Conservation (phyloP, 83 land plant species). For the Diphasiastrum complanatum region DNA sequence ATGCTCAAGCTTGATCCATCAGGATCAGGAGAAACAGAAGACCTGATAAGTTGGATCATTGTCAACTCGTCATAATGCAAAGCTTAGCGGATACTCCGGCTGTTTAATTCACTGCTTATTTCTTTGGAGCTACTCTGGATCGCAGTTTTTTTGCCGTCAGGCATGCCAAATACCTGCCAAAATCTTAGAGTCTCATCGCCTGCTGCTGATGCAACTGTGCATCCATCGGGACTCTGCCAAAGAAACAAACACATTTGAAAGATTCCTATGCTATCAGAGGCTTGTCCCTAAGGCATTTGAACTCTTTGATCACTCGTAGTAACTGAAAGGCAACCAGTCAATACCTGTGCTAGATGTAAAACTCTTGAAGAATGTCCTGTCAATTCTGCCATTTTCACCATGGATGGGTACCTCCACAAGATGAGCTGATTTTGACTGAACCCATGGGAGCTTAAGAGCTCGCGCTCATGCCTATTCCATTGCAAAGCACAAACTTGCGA, state of each 20-base stretch:
- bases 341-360: slow-evolving; percentile 61
- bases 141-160: slow-evolving; percentile 35
- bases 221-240: slow-evolving; percentile 63
- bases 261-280: no score
- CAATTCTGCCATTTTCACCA: slow-evolving; percentile 66
- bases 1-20: no score
- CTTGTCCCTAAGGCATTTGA: no score
- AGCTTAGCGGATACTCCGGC: no score
- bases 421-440: slow-evolving; percentile 52
- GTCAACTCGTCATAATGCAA: no score
- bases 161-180: slow-evolving; percentile 59
- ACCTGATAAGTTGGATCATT: no score
- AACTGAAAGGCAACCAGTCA: no score
- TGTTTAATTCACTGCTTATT: no score
- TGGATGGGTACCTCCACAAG: slow-evolving; percentile 76
- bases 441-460: slow-evolving; percentile 70
- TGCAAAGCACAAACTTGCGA: slow-evolving; percentile 58
- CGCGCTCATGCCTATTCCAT: slow-evolving; percentile 61
- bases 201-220: slow-evolving; percentile 56
- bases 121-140: no score
- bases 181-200: slow-evolving; percentile 61
- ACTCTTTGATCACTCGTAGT: no score
- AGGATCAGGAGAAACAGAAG: no score
- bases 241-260: no score
- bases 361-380: slow-evolving; percentile 68